A percentile compares a stretch with the other conserved stretches of the same genome.
phyloP scores from a whole-genome alignment of 176 grass and related monocot genomes.

The Oryza meyeriana region DNA sequence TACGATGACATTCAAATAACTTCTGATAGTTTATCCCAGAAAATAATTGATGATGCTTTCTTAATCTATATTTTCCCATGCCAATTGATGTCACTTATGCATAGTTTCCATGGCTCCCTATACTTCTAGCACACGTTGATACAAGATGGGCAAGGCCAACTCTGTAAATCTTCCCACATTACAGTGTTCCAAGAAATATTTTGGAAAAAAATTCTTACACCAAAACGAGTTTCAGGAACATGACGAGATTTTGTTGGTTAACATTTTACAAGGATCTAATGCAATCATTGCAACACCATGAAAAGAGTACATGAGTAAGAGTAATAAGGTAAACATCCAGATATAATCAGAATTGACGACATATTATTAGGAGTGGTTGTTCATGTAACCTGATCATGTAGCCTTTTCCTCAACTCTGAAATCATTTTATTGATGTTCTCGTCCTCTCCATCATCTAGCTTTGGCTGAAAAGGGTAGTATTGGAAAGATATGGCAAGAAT shows the following conservation, averaged over 20 bases:
- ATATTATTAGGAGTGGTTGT: slow-evolving; percentile 13
- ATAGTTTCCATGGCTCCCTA: neutral
- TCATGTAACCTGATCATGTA: slow-evolving; percentile 56
- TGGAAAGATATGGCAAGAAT: neutral
- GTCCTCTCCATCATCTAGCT: slow-evolving; percentile 55
- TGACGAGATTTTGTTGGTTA: neutral
- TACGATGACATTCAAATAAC: too few relatives aligned
- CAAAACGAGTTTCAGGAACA: slow-evolving; percentile 1
- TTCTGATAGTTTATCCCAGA: neutral
- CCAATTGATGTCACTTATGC: neutral
- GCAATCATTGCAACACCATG: neutral
- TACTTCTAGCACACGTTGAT: slow-evolving; percentile 10
- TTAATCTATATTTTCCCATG: neutral
- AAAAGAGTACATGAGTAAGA: neutral
- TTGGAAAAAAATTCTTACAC: neutral
- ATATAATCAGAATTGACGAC: slow-evolving; percentile 10
- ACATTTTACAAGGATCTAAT: neutral
- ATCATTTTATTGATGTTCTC: slow-evolving; percentile 61
- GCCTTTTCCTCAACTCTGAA: slow-evolving; percentile 59
- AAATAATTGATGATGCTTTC: neutral
- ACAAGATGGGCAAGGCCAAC: neutral
- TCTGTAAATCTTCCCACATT: neutral
- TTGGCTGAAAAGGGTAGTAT: slow-evolving; percentile 52
- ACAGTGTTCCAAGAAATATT: neutral
- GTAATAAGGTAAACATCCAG: neutral